phyloP scores from a whole-genome alignment of 306 rosid genomes.

The Luffa acutangula region DNA sequence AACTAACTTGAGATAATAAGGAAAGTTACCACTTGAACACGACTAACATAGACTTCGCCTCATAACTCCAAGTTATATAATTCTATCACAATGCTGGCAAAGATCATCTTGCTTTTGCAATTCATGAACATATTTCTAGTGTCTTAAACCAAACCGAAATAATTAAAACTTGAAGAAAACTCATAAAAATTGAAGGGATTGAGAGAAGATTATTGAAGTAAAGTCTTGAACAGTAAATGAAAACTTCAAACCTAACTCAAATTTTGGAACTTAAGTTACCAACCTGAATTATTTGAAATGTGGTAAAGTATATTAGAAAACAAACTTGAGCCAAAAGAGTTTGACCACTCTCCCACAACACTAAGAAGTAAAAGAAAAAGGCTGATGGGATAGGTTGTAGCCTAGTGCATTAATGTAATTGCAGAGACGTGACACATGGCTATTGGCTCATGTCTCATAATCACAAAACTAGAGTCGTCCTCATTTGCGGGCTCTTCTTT shows the following conservation, averaged over 20 bases:
- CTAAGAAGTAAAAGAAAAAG: background rate
- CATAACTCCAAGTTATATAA: too few relatives aligned
- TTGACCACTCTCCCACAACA: background rate
- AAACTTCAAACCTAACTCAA: background rate
- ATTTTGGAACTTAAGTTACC: background rate
- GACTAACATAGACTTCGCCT: too few relatives aligned
- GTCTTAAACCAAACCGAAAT: too few relatives aligned
- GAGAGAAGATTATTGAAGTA: background rate
- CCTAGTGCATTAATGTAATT: background rate
- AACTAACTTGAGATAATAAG: too few relatives aligned
- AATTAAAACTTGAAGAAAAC: too few relatives aligned
- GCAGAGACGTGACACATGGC: background rate
- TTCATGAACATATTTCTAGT: too few relatives aligned
- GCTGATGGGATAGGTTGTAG: background rate
- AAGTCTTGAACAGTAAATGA: background rate
- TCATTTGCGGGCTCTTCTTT: background rate
- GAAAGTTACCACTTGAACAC: too few relatives aligned
- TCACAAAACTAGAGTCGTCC: background rate
- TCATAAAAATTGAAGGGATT: too few relatives aligned
- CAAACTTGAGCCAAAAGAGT: background rate
- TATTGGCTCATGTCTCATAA: background rate
- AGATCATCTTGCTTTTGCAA: too few relatives aligned
- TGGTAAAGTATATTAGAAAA: background rate
- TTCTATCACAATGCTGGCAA: too few relatives aligned
- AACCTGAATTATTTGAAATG: background rate